Conservation (phyloP, 106 monocot species). For the Dioscorea alata region DNA sequence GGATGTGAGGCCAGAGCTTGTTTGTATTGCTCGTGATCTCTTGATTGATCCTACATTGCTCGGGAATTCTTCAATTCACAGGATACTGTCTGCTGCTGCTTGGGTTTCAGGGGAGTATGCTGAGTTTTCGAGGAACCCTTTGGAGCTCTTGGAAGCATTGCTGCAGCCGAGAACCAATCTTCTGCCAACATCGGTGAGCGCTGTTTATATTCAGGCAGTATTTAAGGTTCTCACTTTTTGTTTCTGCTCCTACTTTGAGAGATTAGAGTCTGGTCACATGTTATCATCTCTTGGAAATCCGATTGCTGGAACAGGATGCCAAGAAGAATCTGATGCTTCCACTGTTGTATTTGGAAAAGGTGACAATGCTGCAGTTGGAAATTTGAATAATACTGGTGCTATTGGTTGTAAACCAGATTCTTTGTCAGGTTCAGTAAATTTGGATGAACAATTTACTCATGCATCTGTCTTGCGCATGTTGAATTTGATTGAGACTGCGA, state of each 20-base stretch:
- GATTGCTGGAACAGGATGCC: not conserved
- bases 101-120: slow-evolving; percentile 88
- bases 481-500: slow-evolving; percentile 46
- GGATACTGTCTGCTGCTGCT: slow-evolving; percentile 70
- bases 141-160: slow-evolving; percentile 85
- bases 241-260: slow-evolving; percentile 1
- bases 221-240: slow-evolving; percentile 59
- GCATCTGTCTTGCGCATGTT: slow-evolving; percentile 38
- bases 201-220: slow-evolving; percentile 83
- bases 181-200: slow-evolving; percentile 61
- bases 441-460: slow-evolving; percentile 23
- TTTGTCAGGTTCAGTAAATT: not conserved
- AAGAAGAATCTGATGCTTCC: slow-evolving; percentile 4
- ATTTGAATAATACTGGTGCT: slow-evolving; percentile 9
- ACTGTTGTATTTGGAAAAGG: slow-evolving; percentile 11
- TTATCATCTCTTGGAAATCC: not conserved
- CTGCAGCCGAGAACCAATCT: slow-evolving; percentile 77
- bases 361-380: not conserved
- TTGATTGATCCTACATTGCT: slow-evolving; percentile 85
- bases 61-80: slow-evolving; percentile 59
- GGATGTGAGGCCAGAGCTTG: slow-evolving; percentile 76
- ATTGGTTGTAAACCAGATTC: not conserved
- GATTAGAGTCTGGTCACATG: slow-evolving; percentile 7
- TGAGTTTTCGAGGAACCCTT: slow-evolving; percentile 58
- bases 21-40: slow-evolving; percentile 60